phyloP scores from a whole-genome alignment of 768 basidiomycete genomes.

The Pulveroboletus sp. region DNA sequence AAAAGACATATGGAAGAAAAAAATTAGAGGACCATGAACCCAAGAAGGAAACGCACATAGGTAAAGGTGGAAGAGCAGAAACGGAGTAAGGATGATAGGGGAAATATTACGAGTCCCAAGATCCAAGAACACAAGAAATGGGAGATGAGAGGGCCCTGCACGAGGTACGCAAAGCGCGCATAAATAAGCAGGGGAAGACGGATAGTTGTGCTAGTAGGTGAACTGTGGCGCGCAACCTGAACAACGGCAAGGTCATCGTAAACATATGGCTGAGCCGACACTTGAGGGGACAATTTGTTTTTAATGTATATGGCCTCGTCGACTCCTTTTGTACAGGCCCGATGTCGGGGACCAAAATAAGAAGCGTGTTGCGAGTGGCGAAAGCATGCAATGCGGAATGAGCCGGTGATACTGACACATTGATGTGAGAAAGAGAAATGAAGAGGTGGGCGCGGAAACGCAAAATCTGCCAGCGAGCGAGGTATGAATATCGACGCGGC shows the following conservation, averaged over 20 bases:
- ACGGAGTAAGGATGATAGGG: slow-evolving; percentile 7
- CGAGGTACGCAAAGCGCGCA: slow-evolving; percentile 22
- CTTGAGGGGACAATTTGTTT: slow-evolving; percentile 21
- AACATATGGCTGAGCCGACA: slow-evolving; percentile 32
- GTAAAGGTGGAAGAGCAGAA: slow-evolving; percentile 16
- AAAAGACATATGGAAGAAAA: slow-evolving; percentile 22
- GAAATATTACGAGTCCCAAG: slow-evolving; percentile 33
- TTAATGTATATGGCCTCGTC: slow-evolving; percentile 30
- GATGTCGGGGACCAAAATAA: slow-evolving; percentile 28
- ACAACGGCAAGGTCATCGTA: slow-evolving; percentile 23
- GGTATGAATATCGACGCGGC: slow-evolving; percentile 43
- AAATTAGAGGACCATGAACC: slow-evolving; percentile 23
- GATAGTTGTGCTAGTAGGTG: slow-evolving; percentile 18
- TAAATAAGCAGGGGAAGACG: slow-evolving; percentile 31
- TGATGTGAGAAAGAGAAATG: slow-evolving; percentile 29
- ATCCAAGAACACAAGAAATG: slow-evolving; percentile 39
- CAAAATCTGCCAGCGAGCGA: slow-evolving; percentile 33
- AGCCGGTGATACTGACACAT: slow-evolving; percentile 41
- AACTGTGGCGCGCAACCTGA: slow-evolving; percentile 23
- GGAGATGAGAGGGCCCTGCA: slow-evolving; percentile 26
- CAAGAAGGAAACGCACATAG: slow-evolving; percentile 19
- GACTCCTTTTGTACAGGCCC: slow-evolving; percentile 37
- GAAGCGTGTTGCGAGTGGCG: slow-evolving; percentile 36
- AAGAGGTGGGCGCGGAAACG: slow-evolving; percentile 21
- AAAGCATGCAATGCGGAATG: slow-evolving; percentile 38